Percentiles rank a stretch among this genome's conserved stretches.
Evolutionary conservation across 257 asterid species (phyloP).

Genomic region (Przewalskia tangutica): DNA sequence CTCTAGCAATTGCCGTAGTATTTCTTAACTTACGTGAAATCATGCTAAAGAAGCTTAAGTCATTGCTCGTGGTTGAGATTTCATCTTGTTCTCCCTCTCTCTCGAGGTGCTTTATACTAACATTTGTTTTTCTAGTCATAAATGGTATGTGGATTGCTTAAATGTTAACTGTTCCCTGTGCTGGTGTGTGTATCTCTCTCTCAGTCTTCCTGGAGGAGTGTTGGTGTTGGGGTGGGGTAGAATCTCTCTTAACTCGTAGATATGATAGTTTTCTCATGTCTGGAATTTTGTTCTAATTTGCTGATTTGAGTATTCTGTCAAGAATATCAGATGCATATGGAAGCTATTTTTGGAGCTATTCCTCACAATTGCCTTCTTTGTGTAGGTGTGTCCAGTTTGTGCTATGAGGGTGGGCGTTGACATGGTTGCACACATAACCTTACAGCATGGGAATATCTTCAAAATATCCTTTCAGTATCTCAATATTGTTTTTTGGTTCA

Average conservation of each 20-base stretch:
- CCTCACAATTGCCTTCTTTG: not conserved
- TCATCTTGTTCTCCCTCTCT: not conserved
- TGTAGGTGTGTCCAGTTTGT: constrained; percentile 96
- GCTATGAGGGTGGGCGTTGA: constrained; percentile 82
- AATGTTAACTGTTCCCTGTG: not conserved
- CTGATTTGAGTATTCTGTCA: not conserved
- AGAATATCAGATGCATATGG: not conserved
- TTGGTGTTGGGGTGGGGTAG: not conserved
- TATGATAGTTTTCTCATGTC: not conserved
- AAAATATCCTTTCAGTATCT: constrained; percentile 64
- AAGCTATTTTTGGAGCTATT: not conserved
- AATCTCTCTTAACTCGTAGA: not conserved
- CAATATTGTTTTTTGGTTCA: not conserved
- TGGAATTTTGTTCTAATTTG: not conserved
- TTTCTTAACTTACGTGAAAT: not conserved
- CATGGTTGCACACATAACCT: constrained; percentile 91
- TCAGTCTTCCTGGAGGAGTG: not conserved
- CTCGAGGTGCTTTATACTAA: not conserved
- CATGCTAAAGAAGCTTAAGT: not conserved
- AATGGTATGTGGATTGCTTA: not conserved
- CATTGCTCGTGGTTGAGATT: not conserved
- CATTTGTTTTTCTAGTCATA: not conserved
- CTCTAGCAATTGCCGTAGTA: not conserved
- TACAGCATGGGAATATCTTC: constrained; percentile 78
- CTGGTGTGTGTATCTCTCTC: not conserved